These are phyloP conservation scores for Annulohypoxylon bovei DNA, from an alignment of 495 filamentous ascomycete species.

Conservation along the genomic window DNA sequence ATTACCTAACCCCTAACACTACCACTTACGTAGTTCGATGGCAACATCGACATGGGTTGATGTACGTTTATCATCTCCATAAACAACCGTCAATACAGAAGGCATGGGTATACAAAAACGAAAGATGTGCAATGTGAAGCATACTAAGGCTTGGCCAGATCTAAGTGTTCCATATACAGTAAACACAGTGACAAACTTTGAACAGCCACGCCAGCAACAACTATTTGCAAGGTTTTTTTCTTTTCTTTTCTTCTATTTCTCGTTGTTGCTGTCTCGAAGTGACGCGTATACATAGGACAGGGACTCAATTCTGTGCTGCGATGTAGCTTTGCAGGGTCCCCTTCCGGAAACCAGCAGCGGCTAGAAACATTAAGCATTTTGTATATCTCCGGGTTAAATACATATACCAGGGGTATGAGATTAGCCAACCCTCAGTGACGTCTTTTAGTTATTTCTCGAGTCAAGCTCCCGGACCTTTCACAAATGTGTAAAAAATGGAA, in stretches of 20 bases:
- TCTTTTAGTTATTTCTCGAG: background rate
- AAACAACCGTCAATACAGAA: constrained; percentile 12
- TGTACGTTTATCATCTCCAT: constrained; percentile 9
- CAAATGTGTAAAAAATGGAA: background rate
- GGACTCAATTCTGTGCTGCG: constrained; percentile 1
- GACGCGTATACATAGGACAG: constrained; percentile 2
- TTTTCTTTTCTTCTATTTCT: background rate
- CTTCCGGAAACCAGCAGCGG: constrained; percentile 19
- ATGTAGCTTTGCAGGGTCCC: background rate
- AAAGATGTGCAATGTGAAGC: constrained; percentile 1
- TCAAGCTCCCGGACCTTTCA: background rate
- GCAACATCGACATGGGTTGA: constrained; percentile 1
- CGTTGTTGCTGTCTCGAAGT: background rate
- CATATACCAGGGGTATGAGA: background rate
- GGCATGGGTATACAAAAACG: constrained; percentile 5
- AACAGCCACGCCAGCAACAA: background rate
- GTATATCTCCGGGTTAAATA: background rate
- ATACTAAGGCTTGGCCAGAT: background rate
- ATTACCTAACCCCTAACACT: background rate
- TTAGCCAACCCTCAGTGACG: background rate
- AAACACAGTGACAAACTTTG: background rate
- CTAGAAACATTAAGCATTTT: constrained; percentile 1
- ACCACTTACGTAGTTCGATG: background rate
- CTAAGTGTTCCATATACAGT: background rate
- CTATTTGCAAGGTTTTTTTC: background rate